A percentile compares a stretch with the other conserved stretches of the same genome.
Evolutionary conservation across 2,329 filamentous ascomycete species (phyloP).

Genomic region (Curvularia sp.): DNA sequence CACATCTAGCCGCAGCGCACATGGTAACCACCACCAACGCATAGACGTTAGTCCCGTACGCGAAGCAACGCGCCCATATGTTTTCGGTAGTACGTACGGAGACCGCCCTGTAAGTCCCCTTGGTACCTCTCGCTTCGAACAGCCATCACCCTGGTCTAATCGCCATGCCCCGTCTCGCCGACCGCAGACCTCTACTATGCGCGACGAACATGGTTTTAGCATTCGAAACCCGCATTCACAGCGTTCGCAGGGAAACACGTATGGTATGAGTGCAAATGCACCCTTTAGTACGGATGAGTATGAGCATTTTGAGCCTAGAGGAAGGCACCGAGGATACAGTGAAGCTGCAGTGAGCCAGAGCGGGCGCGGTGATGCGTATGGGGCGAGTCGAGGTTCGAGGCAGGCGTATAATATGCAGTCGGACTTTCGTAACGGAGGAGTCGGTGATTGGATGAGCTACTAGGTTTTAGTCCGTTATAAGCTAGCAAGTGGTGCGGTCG

Average conservation of each 20-base stretch:
- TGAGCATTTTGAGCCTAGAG: background rate
- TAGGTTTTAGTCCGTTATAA: background rate
- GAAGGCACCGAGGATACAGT: background rate
- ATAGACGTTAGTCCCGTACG: background rate
- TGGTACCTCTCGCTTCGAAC: conserved; percentile 4
- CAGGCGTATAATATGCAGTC: background rate
- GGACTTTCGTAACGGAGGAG: background rate
- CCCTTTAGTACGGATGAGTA: background rate
- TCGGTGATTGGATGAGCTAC: background rate
- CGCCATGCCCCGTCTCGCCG: background rate
- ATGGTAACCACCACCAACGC: background rate
- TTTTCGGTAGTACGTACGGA: background rate
- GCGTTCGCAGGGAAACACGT: background rate
- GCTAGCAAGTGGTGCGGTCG: too few species aligned
- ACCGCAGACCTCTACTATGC: background rate
- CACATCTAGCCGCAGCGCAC: background rate
- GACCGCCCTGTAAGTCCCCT: background rate
- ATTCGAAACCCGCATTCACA: background rate
- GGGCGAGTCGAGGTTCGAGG: background rate
- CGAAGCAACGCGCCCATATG: background rate
- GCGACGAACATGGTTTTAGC: background rate
- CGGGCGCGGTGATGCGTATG: background rate
- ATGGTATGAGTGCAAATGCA: background rate
- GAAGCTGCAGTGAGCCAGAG: background rate
- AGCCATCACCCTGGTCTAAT: background rate